These are phyloP conservation scores for Physcomitrellopsis africana DNA, from an alignment of 225 moss, liverwort and hornwort genomes.

Conservation along the genomic window DNA sequence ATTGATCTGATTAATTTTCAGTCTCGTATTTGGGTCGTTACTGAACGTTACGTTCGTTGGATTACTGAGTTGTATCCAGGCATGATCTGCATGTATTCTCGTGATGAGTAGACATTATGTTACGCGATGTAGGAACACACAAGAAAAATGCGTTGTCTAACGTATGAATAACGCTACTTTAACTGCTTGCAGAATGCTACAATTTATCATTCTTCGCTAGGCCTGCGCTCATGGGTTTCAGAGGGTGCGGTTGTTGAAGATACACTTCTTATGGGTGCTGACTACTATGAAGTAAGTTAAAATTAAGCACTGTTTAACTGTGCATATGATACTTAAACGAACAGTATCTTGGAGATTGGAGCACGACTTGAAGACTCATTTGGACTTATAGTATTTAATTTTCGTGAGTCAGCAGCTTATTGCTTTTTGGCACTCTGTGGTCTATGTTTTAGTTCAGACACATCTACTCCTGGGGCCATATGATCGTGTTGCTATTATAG, in stretches of 20 bases:
- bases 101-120: not conserved
- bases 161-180: not conserved
- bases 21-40: no score
- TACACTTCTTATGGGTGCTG: conserved; percentile 82
- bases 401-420: not conserved
- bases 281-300: conserved; percentile 68
- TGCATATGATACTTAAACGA: not conserved
- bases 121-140: no score
- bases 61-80: not conserved
- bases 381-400: not conserved
- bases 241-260: conserved; percentile 75
- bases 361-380: not conserved
- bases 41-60: not conserved
- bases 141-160: no score
- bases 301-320: not conserved
- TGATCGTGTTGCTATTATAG: conserved; percentile 22
- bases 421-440: not conserved
- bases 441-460: not conserved
- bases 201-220: conserved; percentile 79
- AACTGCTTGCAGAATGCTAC: conserved; percentile 47
- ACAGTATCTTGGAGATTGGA: not conserved
- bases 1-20: not conserved
- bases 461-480: conserved; percentile 18
- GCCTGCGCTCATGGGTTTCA: conserved; percentile 71
- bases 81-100: not conserved